These are phyloP conservation scores for Colletotrichum sp. DNA, from an alignment of 2,329 filamentous ascomycete genomes.

Conservation along the genomic window DNA sequence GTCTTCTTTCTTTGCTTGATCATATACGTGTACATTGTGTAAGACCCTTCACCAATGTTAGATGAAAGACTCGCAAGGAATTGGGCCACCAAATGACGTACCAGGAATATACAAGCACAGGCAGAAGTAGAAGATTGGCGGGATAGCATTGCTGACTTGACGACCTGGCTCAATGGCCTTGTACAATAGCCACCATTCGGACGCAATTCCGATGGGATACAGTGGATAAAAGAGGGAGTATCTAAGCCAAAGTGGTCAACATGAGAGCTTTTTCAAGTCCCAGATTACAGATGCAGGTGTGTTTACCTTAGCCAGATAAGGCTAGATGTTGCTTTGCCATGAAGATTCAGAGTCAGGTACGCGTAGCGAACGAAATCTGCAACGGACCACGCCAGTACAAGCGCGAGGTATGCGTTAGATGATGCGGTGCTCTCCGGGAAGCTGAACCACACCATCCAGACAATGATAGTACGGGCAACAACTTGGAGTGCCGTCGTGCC, in stretches of 20 bases:
- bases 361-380: conserved; percentile 94
- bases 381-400: conserved; percentile 86
- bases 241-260: background rate
- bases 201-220: conserved; percentile 89
- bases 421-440: conserved; percentile 70
- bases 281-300: background rate
- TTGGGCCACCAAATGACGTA: conserved; percentile 43
- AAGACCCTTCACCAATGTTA: conserved; percentile 45
- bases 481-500: conserved; percentile 91
- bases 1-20: conserved; percentile 86
- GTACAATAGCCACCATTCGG: conserved; percentile 84
- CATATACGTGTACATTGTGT: conserved; percentile 93
- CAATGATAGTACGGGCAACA: conserved; percentile 81
- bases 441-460: conserved; percentile 80
- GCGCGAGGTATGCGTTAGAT: conserved; percentile 67
- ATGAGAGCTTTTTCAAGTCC: background rate
- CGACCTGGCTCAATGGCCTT: conserved; percentile 66
- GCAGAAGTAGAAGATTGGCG: conserved; percentile 67
- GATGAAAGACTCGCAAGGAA: background rate
- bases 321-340: conserved; percentile 63
- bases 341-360: conserved; percentile 82
- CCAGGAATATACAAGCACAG: conserved; percentile 81
- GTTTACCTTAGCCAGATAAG: conserved; percentile 74
- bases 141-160: conserved; percentile 51
- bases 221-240: conserved; percentile 94